Conservation (phyloP, 352 stramenopile genomes). For the Phytophthora hybrid region DNA sequence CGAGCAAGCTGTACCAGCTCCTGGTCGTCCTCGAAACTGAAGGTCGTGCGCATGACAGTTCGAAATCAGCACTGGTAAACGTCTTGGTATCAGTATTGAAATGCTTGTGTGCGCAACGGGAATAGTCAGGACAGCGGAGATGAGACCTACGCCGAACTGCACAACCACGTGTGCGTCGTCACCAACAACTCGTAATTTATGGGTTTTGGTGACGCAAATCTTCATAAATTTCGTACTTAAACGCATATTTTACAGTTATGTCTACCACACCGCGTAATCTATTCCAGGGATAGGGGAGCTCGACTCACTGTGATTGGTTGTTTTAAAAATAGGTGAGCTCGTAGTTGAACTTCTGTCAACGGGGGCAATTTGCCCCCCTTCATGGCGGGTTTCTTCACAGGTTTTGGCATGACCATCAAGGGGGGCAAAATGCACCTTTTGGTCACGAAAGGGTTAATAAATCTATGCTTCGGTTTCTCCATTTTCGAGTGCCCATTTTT, state of each 20-base stretch:
- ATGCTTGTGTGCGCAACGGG: conserved; percentile 1
- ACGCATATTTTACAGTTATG: conserved; percentile 10
- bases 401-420: conserved; percentile 9
- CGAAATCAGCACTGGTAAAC: neutral
- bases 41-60: neutral
- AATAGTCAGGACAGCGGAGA: neutral
- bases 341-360: conserved; percentile 16
- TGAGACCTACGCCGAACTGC: neutral
- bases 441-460: too few relatives aligned
- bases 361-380: conserved; percentile 4
- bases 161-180: neutral
- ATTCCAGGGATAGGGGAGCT: neutral
- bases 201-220: conserved; percentile 14
- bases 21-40: conserved; percentile 24
- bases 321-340: conserved; percentile 2
- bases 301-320: neutral
- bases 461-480: too few relatives aligned
- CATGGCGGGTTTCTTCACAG: conserved; percentile 4
- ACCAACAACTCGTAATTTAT: neutral
- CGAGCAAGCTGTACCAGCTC: conserved; percentile 7
- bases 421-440: neutral
- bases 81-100: conserved; percentile 3
- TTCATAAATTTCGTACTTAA: neutral
- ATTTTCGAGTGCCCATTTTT: too few relatives aligned
- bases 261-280: conserved; percentile 7